A percentile compares a stretch with the other conserved stretches of the same genome.
Evolutionary conservation across 805 yeast genomes (phyloP).

Genomic region (Lipomyces sp.): DNA sequence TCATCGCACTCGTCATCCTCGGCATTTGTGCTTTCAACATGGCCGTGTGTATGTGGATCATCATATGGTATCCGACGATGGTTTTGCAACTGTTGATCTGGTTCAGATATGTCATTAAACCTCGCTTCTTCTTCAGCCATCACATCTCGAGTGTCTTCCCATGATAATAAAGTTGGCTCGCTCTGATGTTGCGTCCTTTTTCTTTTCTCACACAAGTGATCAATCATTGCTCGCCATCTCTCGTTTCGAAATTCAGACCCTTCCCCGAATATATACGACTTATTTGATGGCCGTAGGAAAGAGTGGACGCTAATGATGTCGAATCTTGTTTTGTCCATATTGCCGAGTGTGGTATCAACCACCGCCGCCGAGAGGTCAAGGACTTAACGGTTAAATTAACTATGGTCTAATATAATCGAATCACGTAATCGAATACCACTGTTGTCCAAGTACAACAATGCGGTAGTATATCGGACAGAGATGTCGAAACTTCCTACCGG

Average conservation of each 20-base stretch:
- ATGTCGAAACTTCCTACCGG: too few relatives aligned
- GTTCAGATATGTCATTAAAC: not conserved
- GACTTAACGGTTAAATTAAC: too few relatives aligned
- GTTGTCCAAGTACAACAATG: too few relatives aligned
- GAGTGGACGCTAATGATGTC: constrained; percentile 1
- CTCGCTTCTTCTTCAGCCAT: not conserved
- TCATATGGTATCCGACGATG: not conserved
- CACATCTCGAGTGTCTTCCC: not conserved
- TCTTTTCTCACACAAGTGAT: not conserved
- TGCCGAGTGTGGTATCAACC: not conserved
- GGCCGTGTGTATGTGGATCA: not conserved
- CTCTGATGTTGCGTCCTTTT: not conserved
- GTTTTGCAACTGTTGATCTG: not conserved
- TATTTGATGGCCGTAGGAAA: not conserved
- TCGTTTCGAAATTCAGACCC: constrained; percentile 13
- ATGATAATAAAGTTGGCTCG: not conserved
- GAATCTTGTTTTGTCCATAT: not conserved
- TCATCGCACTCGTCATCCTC: not conserved
- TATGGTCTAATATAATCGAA: too few relatives aligned
- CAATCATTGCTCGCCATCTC: constrained; percentile 11
- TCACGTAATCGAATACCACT: too few relatives aligned
- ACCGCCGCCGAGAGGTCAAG: too few relatives aligned
- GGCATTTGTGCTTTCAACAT: not conserved
- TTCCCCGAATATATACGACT: constrained; percentile 4
- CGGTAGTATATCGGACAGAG: too few relatives aligned